A percentile compares a stretch with the other conserved stretches of the same genome.
Evolutionary conservation across 2,329 filamentous ascomycete species (phyloP).

Genomic region (Penicillium sp.): DNA sequence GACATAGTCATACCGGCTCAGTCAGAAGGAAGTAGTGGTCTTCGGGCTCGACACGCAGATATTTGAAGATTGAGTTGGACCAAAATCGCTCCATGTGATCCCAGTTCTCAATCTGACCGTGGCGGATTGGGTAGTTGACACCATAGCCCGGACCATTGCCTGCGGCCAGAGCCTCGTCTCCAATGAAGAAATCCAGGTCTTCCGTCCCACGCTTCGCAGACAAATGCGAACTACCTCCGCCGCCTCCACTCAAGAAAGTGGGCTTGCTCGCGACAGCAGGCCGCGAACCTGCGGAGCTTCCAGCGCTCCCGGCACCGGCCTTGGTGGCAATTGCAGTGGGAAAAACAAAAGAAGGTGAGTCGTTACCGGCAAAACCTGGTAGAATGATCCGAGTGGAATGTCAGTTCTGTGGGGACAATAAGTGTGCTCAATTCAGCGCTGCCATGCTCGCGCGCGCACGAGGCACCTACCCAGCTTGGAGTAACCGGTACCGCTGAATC

Average conservation of each 20-base stretch:
- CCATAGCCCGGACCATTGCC: conserved; percentile 86
- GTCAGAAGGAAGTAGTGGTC: conserved; percentile 98
- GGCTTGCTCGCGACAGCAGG: conserved; percentile 92
- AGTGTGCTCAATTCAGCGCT: background rate
- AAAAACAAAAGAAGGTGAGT: conserved; percentile 98
- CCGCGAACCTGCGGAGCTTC: conserved; percentile 74
- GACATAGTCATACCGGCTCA: conserved; percentile 66
- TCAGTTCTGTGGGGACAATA: conserved; percentile 29
- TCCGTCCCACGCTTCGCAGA: conserved; percentile 92
- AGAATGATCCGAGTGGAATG: conserved; percentile 13
- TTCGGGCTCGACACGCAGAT: conserved; percentile 93
- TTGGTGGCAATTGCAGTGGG: conserved; percentile 98
- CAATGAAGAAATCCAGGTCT: conserved; percentile 97
- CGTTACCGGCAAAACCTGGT: conserved; percentile 94
- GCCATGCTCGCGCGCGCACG: conserved; percentile 7
- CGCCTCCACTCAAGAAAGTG: conserved; percentile 86
- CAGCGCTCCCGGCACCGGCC: conserved; percentile 61
- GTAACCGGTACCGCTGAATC: conserved; percentile 87
- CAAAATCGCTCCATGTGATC: conserved; percentile 99
- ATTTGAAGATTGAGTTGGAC: conserved; percentile 99
- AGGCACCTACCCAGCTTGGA: conserved; percentile 82
- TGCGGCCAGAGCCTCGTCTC: conserved; percentile 86
- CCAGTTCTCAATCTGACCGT: conserved; percentile 99
- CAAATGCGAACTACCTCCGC: conserved; percentile 74
- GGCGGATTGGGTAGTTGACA: conserved; percentile 93